Evolutionary conservation across 768 basidiomycete species (phyloP).

Genomic region (Kondoa subrosea): DNA sequence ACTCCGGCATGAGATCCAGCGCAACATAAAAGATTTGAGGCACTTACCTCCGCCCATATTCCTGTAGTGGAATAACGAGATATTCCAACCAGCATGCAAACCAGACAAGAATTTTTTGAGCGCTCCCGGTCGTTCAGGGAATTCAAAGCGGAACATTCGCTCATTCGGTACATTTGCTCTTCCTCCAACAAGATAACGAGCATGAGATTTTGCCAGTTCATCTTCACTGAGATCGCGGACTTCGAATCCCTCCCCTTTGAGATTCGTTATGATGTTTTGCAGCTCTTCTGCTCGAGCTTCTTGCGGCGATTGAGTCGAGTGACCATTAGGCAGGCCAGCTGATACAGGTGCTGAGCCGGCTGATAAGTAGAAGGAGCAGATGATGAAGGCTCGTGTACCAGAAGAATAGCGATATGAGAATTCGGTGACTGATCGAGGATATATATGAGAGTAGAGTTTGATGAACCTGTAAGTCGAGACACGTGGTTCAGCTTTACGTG

Average conservation of each 20-base stretch:
- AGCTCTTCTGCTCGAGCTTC: constrained; percentile 33
- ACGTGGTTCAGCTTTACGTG: no score
- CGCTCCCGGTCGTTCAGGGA: constrained; percentile 86
- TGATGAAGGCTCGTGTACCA: constrained; percentile 58
- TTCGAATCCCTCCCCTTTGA: constrained; percentile 57
- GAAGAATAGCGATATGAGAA: constrained; percentile 76
- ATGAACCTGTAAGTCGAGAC: constrained; percentile 49
- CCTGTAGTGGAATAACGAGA: constrained; percentile 90
- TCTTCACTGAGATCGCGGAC: constrained; percentile 83
- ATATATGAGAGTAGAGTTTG: constrained; percentile 64
- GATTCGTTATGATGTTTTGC: constrained; percentile 42
- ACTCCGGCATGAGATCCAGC: background rate
- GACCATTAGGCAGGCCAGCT: background rate
- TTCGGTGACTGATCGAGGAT: constrained; percentile 84
- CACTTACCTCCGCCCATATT: constrained; percentile 84
- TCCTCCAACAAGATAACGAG: constrained; percentile 87
- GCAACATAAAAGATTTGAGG: background rate
- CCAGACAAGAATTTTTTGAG: constrained; percentile 75
- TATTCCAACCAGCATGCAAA: constrained; percentile 73
- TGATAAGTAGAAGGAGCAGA: constrained; percentile 75
- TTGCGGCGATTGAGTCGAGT: constrained; percentile 26
- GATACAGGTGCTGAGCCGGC: constrained; percentile 33
- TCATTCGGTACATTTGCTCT: constrained; percentile 60
- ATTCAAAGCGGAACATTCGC: constrained; percentile 83
- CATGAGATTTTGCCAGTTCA: constrained; percentile 87